Conservation (phyloP, 2,329 filamentous ascomycete genomes). For the Alternaria viburni region DNA sequence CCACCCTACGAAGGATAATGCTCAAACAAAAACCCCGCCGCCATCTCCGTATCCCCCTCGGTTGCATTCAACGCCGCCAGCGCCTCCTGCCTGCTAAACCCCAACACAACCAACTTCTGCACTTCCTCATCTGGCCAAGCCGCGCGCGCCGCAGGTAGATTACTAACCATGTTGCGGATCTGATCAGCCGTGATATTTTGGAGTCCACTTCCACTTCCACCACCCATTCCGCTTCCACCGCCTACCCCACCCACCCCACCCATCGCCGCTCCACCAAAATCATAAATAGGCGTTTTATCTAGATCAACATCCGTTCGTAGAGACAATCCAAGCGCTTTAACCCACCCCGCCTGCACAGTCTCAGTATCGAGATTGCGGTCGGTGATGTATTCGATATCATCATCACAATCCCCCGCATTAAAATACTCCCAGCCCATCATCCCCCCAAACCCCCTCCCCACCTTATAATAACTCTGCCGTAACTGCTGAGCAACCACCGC, state of each 20-base stretch:
- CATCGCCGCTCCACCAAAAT: neutral
- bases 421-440: constrained; percentile 98
- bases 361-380: constrained; percentile 30
- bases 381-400: constrained; percentile 36
- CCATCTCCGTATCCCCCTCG: constrained; percentile 57
- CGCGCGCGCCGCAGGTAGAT: constrained; percentile 37
- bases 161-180: constrained; percentile 40
- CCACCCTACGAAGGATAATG: constrained; percentile 31
- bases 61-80: constrained; percentile 56
- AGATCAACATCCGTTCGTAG: constrained; percentile 39
- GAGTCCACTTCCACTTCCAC: constrained; percentile 12
- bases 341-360: constrained; percentile 63
- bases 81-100: constrained; percentile 55
- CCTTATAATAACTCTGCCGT: constrained; percentile 61
- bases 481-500: constrained; percentile 64
- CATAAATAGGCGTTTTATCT: neutral
- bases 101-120: constrained; percentile 52
- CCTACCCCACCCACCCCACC: neutral
- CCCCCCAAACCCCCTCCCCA: constrained; percentile 70
- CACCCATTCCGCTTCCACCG: neutral
- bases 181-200: constrained; percentile 39
- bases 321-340: constrained; percentile 65
- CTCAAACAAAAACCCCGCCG: constrained; percentile 56
- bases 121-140: constrained; percentile 53
- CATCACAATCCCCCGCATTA: constrained; percentile 62